These are phyloP conservation scores for Coemansia aciculifera DNA, from an alignment of 192 early-diverging fungal genomes.

Conservation along the genomic window DNA sequence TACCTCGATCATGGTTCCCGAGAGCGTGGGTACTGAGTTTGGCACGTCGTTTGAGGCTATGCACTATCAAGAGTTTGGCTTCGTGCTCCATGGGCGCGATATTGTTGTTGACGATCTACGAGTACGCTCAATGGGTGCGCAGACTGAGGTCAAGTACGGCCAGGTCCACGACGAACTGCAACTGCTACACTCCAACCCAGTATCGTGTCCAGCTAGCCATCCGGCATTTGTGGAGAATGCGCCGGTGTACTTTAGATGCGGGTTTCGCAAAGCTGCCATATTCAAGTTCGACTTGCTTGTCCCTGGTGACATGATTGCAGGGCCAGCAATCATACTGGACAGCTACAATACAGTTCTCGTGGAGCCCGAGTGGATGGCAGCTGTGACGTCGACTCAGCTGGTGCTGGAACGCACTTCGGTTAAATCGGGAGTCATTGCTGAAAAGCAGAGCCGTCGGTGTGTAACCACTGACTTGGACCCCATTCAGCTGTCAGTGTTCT, in stretches of 20 bases:
- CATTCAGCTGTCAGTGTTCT: conserved; percentile 88
- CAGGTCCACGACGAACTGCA: conserved; percentile 60
- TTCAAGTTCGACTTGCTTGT: conserved; percentile 64
- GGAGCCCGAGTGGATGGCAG: conserved; percentile 74
- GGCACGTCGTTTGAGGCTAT: conserved; percentile 64
- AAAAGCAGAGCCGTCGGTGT: neutral
- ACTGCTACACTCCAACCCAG: neutral
- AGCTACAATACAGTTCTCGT: conserved; percentile 85
- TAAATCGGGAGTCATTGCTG: neutral
- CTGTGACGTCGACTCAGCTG: conserved; percentile 71
- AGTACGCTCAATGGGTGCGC: conserved; percentile 76
- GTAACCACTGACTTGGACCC: conserved; percentile 71
- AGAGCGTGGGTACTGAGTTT: conserved; percentile 64
- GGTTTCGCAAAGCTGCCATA: conserved; percentile 68
- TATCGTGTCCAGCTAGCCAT: conserved; percentile 11
- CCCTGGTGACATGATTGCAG: conserved; percentile 68
- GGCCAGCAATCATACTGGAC: conserved; percentile 92
- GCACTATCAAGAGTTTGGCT: conserved; percentile 95
- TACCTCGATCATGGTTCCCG: conserved; percentile 84
- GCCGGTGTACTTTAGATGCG: conserved; percentile 80
- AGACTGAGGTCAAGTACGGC: conserved; percentile 11
- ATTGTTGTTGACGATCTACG: conserved; percentile 92
- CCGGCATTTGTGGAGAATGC: conserved; percentile 47
- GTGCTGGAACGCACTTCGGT: conserved; percentile 33
- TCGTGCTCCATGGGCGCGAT: conserved; percentile 76